Base-by-base conservation (phyloP, 805 yeast genomes). In the Myxozyma monticola region DNA sequence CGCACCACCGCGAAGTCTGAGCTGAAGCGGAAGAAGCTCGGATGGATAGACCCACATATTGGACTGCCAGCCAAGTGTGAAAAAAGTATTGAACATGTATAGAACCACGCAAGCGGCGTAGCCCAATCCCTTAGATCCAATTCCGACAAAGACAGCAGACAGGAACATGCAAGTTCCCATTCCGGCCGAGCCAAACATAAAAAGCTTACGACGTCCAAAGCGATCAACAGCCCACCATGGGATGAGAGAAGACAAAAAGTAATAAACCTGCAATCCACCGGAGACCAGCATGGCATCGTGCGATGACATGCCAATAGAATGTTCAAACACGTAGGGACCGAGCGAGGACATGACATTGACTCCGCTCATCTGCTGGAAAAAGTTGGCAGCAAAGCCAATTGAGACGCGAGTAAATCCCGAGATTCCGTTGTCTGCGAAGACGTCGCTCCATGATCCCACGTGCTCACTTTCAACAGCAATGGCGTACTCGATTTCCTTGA, bases 121-220 rank as follows among this genome's bases (percentile, higher is more conserved):
- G 7, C 46, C 54, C 10, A 37, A 25, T 21, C 46, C 45, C n/a
- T 38, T 39, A 7, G 42, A 38, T 21, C 56, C 45, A 22, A 45
- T 26, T 17, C 51, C 51, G 8, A 51, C 48, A 33, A 41, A 48
- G 30, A 51, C 20, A 14, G 56, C 56, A 2, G 54, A 41, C 3
- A 48, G 25, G 30, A 43, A 28, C 48, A 51, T 41, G 49, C 54
- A 68, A 37, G 67, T 51, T 54, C 75, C 80, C 69, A 76, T 80
- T 51, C 81, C 80, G 31, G 62, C 33, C 17, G 79, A 76, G 63
- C 81, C 82, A 35, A 69, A 64, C 54, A 81, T 51, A 66, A 77
- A 75, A 46, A 82, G 65, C 21, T 77, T 76, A 68, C 90, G 78
- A 76, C 93, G 80, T 62, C 90, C 91, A 31, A 83, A 33, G 14